phyloP scores from a whole-genome alignment of 306 rosid species.

The Begonia peltatifolia region DNA sequence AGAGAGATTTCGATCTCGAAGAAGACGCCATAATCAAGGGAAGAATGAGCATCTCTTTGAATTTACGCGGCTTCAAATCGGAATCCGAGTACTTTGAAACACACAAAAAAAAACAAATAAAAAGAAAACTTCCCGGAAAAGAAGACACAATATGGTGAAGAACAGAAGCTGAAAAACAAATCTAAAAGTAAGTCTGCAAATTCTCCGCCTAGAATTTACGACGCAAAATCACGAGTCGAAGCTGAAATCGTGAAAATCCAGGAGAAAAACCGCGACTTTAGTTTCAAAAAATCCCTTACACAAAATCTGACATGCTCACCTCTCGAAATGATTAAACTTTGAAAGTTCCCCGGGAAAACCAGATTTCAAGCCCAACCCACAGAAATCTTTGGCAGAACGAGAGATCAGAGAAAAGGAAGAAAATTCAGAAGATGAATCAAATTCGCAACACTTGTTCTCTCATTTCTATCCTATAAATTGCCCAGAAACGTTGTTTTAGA shows the following conservation, averaged over 20 bases:
- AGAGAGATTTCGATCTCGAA: no score
- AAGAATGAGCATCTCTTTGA: no score
- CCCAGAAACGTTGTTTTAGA: constrained; percentile 15
- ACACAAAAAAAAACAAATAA: no score
- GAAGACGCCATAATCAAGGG: no score
- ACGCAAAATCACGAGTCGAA: no score
- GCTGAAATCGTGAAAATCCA: background rate
- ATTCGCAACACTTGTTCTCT: background rate
- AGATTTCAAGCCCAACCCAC: constrained; percentile 6
- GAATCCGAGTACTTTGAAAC: no score
- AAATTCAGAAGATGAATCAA: constrained; percentile 12
- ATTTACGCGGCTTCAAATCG: no score
- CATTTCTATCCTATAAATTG: constrained; percentile 15
- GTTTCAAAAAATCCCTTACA: constrained; percentile 4
- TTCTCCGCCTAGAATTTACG: no score
- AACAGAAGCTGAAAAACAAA: no score
- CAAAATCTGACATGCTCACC: constrained; percentile 32
- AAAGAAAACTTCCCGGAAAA: no score
- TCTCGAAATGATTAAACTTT: constrained; percentile 15
- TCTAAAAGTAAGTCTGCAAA: no score
- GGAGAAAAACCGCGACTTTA: constrained; percentile 10
- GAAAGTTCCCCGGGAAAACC: constrained; percentile 14
- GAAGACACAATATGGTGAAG: no score
- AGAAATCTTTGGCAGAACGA: constrained; percentile 23
- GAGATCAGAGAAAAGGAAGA: constrained; percentile 23